Base-by-base conservation (phyloP, 2,329 filamentous ascomycete species). In the Cladobotryum mycophilum region DNA sequence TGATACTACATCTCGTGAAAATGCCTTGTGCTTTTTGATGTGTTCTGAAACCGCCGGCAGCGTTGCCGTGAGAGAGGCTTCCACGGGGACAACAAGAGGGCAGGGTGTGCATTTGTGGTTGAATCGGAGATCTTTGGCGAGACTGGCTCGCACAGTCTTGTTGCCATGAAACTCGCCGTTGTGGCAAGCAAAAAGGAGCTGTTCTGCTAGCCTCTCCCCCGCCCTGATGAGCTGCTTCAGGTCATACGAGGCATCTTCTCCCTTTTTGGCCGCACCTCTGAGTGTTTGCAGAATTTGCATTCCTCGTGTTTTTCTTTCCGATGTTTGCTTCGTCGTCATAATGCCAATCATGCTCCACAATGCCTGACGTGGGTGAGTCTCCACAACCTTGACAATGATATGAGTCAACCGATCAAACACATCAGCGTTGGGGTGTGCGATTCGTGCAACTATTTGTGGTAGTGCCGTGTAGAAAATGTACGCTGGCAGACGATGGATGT, bases 381-480 rank as follows among this genome's bases (percentile, higher is more conserved):
- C 78, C 8, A 95, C 85, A n/a, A 96, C 89, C 64, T 88, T 92
- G 54, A 86, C 73, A 49, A 99, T 90, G 57, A 97, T 92, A 34
- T 79, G 78, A 48, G 85, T 81, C 6, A 99, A 72, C 9, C 88
- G 74, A 52, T 85, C 81, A 68, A 89, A 95, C 2, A 96, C 89
- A 1, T 83, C 80, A 4, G 68, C 68, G 64, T 96, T 88, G 1
- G 86, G 83, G 69, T 99, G 93, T 42, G 88, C 88, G 60, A 99
- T 96, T 33, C 93, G 85, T n/a, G 92, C 93, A 51, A 99, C 88
- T 55, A 99, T 86, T 68, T 99, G 93, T 5, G 93, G 88, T 40
- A 99, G 75, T 5, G 92, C 77, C 2, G 85, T 87, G 64, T 90
- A 92, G 67, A 89, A 90, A 33, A 89, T 80, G 60, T 86, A 91